These are phyloP conservation scores for Pyrus bretschneideri DNA, from an alignment of 306 rosid species.

Conservation along the genomic window DNA sequence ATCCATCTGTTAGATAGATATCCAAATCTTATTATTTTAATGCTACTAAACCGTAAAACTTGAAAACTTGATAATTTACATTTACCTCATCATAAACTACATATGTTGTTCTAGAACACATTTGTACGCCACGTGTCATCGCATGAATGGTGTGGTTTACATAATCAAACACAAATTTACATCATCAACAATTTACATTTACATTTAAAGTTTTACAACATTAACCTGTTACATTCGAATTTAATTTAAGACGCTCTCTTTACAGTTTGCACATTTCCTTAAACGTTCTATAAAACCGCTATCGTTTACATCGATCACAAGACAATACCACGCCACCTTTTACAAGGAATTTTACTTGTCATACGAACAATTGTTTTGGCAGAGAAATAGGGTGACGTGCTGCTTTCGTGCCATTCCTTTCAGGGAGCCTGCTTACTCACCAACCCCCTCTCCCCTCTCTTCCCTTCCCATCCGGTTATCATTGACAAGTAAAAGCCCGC, in stretches of 20 bases:
- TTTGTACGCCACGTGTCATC: slow-evolving; percentile 29
- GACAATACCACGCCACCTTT: not conserved
- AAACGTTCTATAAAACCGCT: no score
- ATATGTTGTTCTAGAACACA: not conserved
- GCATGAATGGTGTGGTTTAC: slow-evolving; percentile 3
- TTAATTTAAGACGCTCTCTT: no score
- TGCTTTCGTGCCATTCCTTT: slow-evolving; percentile 18
- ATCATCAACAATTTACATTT: not conserved
- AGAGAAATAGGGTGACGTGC: slow-evolving; percentile 12
- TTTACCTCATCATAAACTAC: not conserved
- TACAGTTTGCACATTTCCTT: not conserved
- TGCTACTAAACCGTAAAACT: not conserved
- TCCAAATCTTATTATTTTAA: not conserved
- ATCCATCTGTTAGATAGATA: not conserved
- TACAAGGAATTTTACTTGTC: not conserved
- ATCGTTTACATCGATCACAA: not conserved
- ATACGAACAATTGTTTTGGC: not conserved
- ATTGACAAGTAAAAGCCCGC: slow-evolving; percentile 21
- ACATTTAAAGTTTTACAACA: not conserved
- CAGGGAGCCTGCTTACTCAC: slow-evolving; percentile 2
- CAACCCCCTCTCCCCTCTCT: slow-evolving; percentile 9
- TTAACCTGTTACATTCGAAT: not conserved
- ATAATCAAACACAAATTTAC: not conserved
- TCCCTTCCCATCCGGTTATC: not conserved
- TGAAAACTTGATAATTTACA: not conserved